Base-by-base conservation (phyloP, 371 early-diverging fungal genomes). In the Globomyces sp. region DNA sequence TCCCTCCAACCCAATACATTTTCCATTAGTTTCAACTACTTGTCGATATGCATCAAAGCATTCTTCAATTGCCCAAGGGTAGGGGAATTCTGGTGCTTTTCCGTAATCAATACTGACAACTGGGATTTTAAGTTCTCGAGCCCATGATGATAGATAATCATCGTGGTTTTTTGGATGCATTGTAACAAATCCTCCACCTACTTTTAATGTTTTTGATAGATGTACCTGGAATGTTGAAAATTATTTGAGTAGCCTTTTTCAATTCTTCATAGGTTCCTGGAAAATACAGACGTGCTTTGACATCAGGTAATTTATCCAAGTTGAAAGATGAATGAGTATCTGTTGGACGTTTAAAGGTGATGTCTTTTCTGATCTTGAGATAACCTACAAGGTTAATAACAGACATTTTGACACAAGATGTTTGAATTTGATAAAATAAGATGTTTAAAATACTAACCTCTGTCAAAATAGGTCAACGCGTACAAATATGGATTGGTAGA, bases 41-140 rank as follows among this genome's bases (percentile, higher is more conserved):
- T 69, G 64, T 4, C 85, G 73, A 76, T 96, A 98, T 24, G 92
- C 83, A 67, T 93, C 96, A 75, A 91, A 95, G 72, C 94, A 93
- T 73, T 98, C 95, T 58, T 95, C 89, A 13, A 95, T 75, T 1
- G 92, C 93, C 71, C 87, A 91, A 0, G 98, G 97, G 72, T 91
- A 98, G 24, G 98, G 95, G 65, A 86, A 86, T 77, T 96, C 95
- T 13, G 98, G 98, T 1, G 96, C 93, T 77, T 98, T 98, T 59
- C 87, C 91, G 68, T 96, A 96, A 68, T 98, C 89, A 64, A 98
- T 83, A 63, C 90, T 86, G 39, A 93, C 73, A 0, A 98, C 85
- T 1, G 84, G 84, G 8, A 77, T 57, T 46, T 66, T 58, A 1
- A 73, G 66, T 24, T 64, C 60, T 39, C 76, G 61, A 2, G 82